Percentiles rank a stretch among this genome's conserved stretches.
Evolutionary conservation across 495 filamentous ascomycete species (phyloP).

Genomic region (Recurvomyces mirabilis): DNA sequence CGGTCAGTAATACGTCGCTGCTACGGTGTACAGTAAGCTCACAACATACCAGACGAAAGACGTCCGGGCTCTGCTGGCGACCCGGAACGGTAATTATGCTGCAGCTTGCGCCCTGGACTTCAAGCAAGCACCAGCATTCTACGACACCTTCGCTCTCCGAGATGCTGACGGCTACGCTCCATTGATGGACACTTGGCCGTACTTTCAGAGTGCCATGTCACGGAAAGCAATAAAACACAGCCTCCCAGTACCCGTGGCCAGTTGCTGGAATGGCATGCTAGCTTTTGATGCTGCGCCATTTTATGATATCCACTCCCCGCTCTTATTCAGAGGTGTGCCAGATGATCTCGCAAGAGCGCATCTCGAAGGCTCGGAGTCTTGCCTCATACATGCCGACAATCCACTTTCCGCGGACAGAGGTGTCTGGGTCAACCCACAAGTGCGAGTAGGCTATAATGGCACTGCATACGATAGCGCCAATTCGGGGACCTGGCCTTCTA

Average conservation of each 20-base stretch:
- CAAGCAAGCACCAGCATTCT: slow-evolving; percentile 52
- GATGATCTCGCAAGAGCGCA: slow-evolving; percentile 18
- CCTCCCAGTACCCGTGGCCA: slow-evolving; percentile 53
- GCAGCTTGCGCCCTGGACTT: slow-evolving; percentile 79
- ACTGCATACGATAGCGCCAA: slow-evolving; percentile 6
- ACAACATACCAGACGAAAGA: slow-evolving; percentile 42
- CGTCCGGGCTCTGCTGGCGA: slow-evolving; percentile 57
- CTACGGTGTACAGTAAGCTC: background rate
- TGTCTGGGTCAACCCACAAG: slow-evolving; percentile 22
- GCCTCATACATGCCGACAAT: slow-evolving; percentile 26
- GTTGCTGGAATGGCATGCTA: slow-evolving; percentile 76
- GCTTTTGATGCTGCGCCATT: slow-evolving; percentile 51
- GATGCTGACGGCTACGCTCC: slow-evolving; percentile 53
- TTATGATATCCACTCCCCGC: slow-evolving; percentile 22
- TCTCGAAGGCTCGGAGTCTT: slow-evolving; percentile 24
- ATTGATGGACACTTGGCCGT: slow-evolving; percentile 61
- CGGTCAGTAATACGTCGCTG: slow-evolving; percentile 29
- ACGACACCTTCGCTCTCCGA: slow-evolving; percentile 78
- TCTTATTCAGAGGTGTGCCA: slow-evolving; percentile 18
- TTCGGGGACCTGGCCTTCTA: background rate
- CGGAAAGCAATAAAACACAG: slow-evolving; percentile 44
- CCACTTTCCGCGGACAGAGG: slow-evolving; percentile 12
- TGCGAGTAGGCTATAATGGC: slow-evolving; percentile 19
- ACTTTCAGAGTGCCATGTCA: slow-evolving; percentile 54
- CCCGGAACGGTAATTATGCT: slow-evolving; percentile 60